These are phyloP conservation scores for Fragaria vesca DNA, from an alignment of 306 rosid genomes.

Conservation along the genomic window DNA sequence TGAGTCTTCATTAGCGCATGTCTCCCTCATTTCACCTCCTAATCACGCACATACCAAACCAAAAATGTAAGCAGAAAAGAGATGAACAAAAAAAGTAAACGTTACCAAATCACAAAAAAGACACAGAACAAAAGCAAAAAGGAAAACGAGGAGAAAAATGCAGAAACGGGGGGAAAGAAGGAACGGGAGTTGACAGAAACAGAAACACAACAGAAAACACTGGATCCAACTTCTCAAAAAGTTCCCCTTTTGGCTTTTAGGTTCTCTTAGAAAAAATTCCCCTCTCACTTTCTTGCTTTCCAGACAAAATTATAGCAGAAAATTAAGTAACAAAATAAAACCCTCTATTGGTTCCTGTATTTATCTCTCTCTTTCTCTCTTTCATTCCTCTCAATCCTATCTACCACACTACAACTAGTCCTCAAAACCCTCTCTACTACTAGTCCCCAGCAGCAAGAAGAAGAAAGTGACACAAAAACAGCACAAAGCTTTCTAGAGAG, in stretches of 20 bases:
- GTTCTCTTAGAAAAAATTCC: not conserved
- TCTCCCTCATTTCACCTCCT: not conserved
- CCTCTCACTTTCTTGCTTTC: slow-evolving; percentile 46
- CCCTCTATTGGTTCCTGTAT: slow-evolving; percentile 12
- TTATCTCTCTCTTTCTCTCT: not conserved
- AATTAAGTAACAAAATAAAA: slow-evolving; percentile 7
- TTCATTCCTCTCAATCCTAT: slow-evolving; percentile 1
- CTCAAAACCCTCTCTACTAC: slow-evolving; percentile 13
- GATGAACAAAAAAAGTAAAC: not conserved
- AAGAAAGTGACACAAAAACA: slow-evolving; percentile 19
- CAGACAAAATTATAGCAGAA: slow-evolving; percentile 25
- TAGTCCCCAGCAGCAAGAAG: not conserved
- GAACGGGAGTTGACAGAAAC: slow-evolving; percentile 14
- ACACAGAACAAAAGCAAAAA: not conserved
- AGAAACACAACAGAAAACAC: slow-evolving; percentile 19
- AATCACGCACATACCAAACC: not conserved
- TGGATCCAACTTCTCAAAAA: slow-evolving; percentile 47
- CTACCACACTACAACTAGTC: not conserved
- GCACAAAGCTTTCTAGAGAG: not conserved
- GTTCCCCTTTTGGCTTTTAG: slow-evolving; percentile 1
- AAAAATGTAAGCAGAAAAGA: not conserved
- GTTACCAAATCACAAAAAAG: not conserved
- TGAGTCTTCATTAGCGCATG: not conserved
- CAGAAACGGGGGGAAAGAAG: slow-evolving; percentile 19
- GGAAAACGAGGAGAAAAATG: not conserved